Evolutionary conservation across 2,329 filamentous ascomycete species (phyloP), one percentile per base, ranked within the genome.

Genomic region (Ascochyta clinopodiicola): DNA sequence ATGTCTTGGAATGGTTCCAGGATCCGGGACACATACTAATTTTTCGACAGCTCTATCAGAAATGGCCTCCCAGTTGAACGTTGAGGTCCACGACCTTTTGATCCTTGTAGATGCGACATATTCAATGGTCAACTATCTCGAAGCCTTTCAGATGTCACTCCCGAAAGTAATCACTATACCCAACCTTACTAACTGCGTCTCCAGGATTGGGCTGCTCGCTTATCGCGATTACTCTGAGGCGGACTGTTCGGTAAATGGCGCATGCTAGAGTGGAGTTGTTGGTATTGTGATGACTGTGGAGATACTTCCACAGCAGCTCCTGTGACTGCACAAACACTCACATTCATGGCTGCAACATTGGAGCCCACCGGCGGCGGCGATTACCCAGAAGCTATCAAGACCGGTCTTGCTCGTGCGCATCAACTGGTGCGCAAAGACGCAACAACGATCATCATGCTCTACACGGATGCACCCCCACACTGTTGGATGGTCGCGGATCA

Each of bases 141-240:
- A 39, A 1, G 76, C 81, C 2, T 75, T 84, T 17, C 77, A 76
- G 55, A 68, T 64, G 12, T 80, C 81, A 1, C 71, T 84, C 6
- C 80, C 81, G 1, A 80, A 82, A 56, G 80, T 84, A 60, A 78
- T 84, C 52, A 76, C 78, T 31, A 72, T 84, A 6, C 81, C 81
- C 1, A 73, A 76, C 1, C 71, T 83, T 1, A 83, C 82, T 0
- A 76, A 73, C 46, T 80, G 79, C 60, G 84, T 84, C 62, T 74
- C 78, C 4, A 77, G 80, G 2, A 80, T 84, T 48, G 81, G 81
- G 6, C 73, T 84, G 3, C 65, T 84, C 12, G 79, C 78, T 1
- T 84, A 84, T 57, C 77, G 81, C 6, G 82, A 84, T 67, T 83
- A 82, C 62, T 73, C 67, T 56, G 64, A 66, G 38, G 13, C 38